These are phyloP conservation scores for Moesziomyces aphidis DNA, from an alignment of 1,284 basidiomycete species.

Conservation along the genomic window DNA sequence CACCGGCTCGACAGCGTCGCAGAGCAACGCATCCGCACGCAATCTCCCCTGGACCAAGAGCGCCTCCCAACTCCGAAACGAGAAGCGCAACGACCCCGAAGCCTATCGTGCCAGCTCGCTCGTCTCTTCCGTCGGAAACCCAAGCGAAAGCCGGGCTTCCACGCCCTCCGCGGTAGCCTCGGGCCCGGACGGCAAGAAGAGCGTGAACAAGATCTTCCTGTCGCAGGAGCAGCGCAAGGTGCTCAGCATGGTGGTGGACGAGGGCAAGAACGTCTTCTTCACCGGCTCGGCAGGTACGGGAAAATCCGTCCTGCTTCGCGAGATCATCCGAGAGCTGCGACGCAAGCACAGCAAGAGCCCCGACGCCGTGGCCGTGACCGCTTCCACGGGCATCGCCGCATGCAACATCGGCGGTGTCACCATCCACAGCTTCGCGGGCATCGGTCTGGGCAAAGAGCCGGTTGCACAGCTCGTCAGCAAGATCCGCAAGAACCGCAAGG, in stretches of 20 bases:
- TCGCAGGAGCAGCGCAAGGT: slow-evolving; percentile 63
- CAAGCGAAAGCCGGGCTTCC: slow-evolving; percentile 9
- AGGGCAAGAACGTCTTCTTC: slow-evolving; percentile 84
- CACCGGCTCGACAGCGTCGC: not conserved
- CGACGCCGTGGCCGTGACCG: slow-evolving; percentile 83
- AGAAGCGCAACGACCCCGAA: slow-evolving; percentile 27
- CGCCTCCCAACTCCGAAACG: slow-evolving; percentile 37
- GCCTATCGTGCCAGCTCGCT: slow-evolving; percentile 32
- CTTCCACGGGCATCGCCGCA: slow-evolving; percentile 88
- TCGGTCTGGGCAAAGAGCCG: slow-evolving; percentile 82
- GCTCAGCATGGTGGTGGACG: slow-evolving; percentile 59
- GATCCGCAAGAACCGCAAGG: slow-evolving; percentile 79
- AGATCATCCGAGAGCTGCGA: slow-evolving; percentile 79
- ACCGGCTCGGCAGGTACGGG: slow-evolving; percentile 95
- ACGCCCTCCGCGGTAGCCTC: slow-evolving; percentile 5
- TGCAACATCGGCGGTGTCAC: slow-evolving; percentile 94
- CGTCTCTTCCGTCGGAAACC: slow-evolving; percentile 7
- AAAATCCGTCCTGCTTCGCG: slow-evolving; percentile 91
- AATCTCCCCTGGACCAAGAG: slow-evolving; percentile 35
- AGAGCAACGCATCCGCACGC: slow-evolving; percentile 1
- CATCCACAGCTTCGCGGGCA: slow-evolving; percentile 89
- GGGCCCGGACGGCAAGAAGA: slow-evolving; percentile 10
- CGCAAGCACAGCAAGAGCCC: slow-evolving; percentile 71
- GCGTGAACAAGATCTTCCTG: slow-evolving; percentile 54
- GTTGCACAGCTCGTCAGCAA: slow-evolving; percentile 76